phyloP scores from a whole-genome alignment of 2,329 filamentous ascomycete species.

The Sclerotinia subarctica region DNA sequence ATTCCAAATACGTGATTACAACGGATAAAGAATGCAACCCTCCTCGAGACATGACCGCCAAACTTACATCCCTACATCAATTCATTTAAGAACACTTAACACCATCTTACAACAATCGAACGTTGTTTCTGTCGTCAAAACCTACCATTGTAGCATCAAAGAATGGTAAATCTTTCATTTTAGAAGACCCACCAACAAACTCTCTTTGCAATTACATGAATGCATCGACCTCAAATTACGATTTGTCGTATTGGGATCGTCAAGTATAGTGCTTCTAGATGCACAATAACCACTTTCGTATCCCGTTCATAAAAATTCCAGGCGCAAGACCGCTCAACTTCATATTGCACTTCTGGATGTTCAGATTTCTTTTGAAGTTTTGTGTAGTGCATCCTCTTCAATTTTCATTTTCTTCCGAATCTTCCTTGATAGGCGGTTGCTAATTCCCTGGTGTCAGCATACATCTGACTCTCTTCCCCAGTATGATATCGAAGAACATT shows the following conservation, averaged over 20 bases:
- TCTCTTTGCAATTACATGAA: slow-evolving; percentile 43
- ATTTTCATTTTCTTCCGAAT: neutral
- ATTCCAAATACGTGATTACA: slow-evolving; percentile 41
- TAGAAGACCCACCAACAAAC: slow-evolving; percentile 41
- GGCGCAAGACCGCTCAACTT: slow-evolving; percentile 46
- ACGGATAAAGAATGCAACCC: slow-evolving; percentile 48
- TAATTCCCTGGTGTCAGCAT: neutral
- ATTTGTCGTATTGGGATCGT: slow-evolving; percentile 43
- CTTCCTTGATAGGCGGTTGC: neutral
- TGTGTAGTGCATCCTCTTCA: neutral
- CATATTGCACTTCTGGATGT: neutral
- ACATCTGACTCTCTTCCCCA: slow-evolving; percentile 12
- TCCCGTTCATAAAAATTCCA: slow-evolving; percentile 46
- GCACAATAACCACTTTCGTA: slow-evolving; percentile 35
- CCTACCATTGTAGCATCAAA: slow-evolving; percentile 39
- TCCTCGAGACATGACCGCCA: slow-evolving; percentile 34
- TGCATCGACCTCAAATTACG: slow-evolving; percentile 42
- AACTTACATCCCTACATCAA: slow-evolving; percentile 39
- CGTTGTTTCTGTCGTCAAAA: slow-evolving; percentile 27
- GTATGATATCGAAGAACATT: slow-evolving; percentile 39
- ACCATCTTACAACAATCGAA: slow-evolving; percentile 36
- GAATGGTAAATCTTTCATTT: slow-evolving; percentile 42
- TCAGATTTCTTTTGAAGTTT: neutral
- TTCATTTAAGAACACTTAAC: slow-evolving; percentile 45
- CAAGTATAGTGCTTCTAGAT: slow-evolving; percentile 39